phyloP scores from a whole-genome alignment of 73 alveolate genomes.

The Paramecium pentaurelia region DNA sequence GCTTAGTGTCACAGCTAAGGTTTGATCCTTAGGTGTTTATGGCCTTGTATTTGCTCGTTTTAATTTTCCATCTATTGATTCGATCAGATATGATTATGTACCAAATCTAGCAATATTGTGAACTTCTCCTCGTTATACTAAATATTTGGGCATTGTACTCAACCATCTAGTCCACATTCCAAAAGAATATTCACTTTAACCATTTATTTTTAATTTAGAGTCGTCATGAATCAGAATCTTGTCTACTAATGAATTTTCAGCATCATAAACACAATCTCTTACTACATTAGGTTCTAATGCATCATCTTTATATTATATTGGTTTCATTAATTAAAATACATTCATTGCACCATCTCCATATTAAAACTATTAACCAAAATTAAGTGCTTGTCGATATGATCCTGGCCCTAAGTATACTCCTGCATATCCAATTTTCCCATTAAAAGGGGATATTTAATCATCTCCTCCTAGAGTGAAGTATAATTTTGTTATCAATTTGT shows the following conservation, averaged over 20 bases:
- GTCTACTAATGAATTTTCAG: not conserved
- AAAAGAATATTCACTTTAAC: slow-evolving; percentile 20
- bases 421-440: slow-evolving; percentile 40
- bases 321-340: not conserved
- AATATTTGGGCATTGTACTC: slow-evolving; percentile 18
- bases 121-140: not conserved
- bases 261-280: not conserved
- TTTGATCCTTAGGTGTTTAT: not conserved
- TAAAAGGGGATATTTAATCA: slow-evolving; percentile 7
- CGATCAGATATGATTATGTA: not conserved
- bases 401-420: slow-evolving; percentile 37
- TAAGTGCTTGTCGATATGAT: not conserved
- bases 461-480: slow-evolving; percentile 29
- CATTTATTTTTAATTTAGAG: not conserved
- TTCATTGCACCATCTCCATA: slow-evolving; percentile 43
- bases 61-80: not conserved
- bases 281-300: not conserved
- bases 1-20: not conserved
- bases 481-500: not conserved
- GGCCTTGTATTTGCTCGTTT: slow-evolving; percentile 1
- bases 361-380: not conserved
- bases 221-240: slow-evolving; percentile 11
- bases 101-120: slow-evolving; percentile 49
- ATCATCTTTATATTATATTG: not conserved
- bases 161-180: slow-evolving; percentile 50